Percentiles rank a stretch among this genome's conserved stretches.
Conservation (phyloP, 768 basidiomycete species). For the Cyathus striatus region DNA sequence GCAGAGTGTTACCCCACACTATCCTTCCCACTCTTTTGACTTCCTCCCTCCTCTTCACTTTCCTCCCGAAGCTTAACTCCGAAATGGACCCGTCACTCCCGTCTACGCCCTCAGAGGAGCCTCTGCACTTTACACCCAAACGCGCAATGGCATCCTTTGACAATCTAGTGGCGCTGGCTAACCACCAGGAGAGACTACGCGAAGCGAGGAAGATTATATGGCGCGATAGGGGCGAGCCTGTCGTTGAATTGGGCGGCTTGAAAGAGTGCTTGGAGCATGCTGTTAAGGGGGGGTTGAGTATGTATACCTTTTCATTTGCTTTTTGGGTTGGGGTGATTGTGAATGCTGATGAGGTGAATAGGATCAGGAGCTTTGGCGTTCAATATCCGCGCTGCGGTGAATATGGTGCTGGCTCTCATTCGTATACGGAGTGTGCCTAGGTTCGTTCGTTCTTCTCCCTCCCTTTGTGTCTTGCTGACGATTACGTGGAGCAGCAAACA, state of each 20-base stretch:
- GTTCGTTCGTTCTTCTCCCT: too few species aligned
- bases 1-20: too few species aligned
- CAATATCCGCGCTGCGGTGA: slow-evolving; percentile 77
- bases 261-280: slow-evolving; percentile 71
- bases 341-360: slow-evolving; percentile 18
- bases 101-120: slow-evolving; percentile 18
- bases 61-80: too few species aligned
- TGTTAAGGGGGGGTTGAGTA: slow-evolving; percentile 63
- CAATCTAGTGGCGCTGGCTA: slow-evolving; percentile 79
- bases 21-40: too few species aligned
- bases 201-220: slow-evolving; percentile 79
- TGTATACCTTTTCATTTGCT: too few species aligned
- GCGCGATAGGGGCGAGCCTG: slow-evolving; percentile 75
- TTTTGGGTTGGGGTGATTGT: too few species aligned
- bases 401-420: slow-evolving; percentile 73
- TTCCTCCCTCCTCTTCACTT: too few species aligned
- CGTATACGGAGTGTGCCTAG: slow-evolving; percentile 61
- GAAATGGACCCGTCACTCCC: slow-evolving; percentile 3
- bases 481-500: slow-evolving; percentile 39
- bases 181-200: slow-evolving; percentile 70
- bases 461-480: too few species aligned
- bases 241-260: slow-evolving; percentile 57
- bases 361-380: slow-evolving; percentile 82
- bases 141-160: slow-evolving; percentile 74
- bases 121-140: slow-evolving; percentile 43